Percentiles rank a stretch among this genome's conserved stretches.
phyloP scores from a whole-genome alignment of 2,329 filamentous ascomycete species.

The Akanthomyces dipterigenus region DNA sequence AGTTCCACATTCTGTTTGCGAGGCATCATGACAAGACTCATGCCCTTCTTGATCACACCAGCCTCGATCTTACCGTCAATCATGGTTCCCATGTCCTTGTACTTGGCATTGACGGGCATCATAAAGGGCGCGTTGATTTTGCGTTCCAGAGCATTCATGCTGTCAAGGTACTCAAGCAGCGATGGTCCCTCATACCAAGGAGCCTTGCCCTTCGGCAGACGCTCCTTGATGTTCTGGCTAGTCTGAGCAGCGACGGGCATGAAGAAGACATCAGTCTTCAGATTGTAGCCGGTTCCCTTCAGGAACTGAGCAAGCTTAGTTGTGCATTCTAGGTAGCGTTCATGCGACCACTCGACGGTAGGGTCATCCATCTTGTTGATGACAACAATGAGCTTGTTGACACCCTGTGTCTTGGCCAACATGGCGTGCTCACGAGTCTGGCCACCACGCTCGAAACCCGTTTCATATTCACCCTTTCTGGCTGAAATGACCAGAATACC shows the following conservation, averaged over 20 bases:
- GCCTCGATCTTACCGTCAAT: conserved; percentile 96
- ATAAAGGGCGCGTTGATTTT: conserved; percentile 98
- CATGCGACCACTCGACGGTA: conserved; percentile 93
- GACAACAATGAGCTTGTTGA: conserved; percentile 89
- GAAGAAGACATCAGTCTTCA: conserved; percentile 87
- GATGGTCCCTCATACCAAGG: conserved; percentile 88
- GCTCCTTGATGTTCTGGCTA: conserved; percentile 78
- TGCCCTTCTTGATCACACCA: conserved; percentile 86
- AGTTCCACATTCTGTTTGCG: conserved; percentile 78
- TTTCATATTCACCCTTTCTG: conserved; percentile 97
- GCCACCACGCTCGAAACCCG: conserved; percentile 91
- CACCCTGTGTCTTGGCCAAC: conserved; percentile 95
- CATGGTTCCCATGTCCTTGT: conserved; percentile 95
- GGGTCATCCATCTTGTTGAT: conserved; percentile 99
- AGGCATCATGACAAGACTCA: conserved; percentile 88
- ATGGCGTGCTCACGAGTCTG: conserved; percentile 97
- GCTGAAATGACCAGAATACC: conserved; percentile 94
- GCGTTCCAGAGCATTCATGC: conserved; percentile 86
- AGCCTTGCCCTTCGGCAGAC: conserved; percentile 67
- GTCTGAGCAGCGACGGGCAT: conserved; percentile 95
- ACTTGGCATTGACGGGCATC: conserved; percentile 97
- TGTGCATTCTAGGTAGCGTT: conserved; percentile 87
- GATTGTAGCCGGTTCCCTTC: conserved; percentile 88
- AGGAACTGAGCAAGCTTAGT: conserved; percentile 82
- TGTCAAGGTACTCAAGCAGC: conserved; percentile 89